Percentiles rank a stretch among this genome's conserved stretches.
These are phyloP conservation scores for Rhodotorula mucilaginosa DNA, from an alignment of 1,284 basidiomycete species.

Conservation along the genomic window DNA sequence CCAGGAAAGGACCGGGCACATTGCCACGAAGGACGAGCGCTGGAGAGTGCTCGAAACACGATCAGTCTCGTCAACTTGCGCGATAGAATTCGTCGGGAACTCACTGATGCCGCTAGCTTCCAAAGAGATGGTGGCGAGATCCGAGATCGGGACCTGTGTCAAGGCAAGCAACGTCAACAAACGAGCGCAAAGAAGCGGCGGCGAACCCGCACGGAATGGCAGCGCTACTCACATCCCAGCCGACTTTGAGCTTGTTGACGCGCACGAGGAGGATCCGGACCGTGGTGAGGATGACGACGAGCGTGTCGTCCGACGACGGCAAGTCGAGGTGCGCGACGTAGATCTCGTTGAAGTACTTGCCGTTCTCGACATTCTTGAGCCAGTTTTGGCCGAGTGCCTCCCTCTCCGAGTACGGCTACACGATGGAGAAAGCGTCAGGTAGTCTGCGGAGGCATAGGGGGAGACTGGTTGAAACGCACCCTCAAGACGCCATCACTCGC, in stretches of 20 bases:
- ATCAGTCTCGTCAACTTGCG: neutral
- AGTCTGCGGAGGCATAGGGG: neutral
- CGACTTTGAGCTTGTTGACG: constrained; percentile 76
- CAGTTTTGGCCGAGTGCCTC: constrained; percentile 95
- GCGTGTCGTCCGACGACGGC: constrained; percentile 58
- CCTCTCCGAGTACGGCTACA: constrained; percentile 76
- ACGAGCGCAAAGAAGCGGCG: neutral
- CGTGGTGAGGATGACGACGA: constrained; percentile 77
- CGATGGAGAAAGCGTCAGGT: no score
- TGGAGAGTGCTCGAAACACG: neutral
- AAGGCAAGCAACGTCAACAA: no score
- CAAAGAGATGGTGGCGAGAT: constrained; percentile 81
- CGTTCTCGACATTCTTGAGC: constrained; percentile 87
- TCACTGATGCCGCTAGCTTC: constrained; percentile 75
- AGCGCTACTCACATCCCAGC: constrained; percentile 68
- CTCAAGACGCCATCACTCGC: constrained; percentile 79
- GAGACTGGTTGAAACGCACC: constrained; percentile 54
- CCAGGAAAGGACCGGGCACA: constrained; percentile 58
- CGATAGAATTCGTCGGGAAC: neutral
- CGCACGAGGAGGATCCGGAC: constrained; percentile 78
- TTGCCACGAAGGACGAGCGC: constrained; percentile 65
- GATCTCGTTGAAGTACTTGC: constrained; percentile 73
- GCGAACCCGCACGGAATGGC: constrained; percentile 47
- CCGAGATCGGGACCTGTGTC: constrained; percentile 60
- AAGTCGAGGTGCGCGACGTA: constrained; percentile 82